Evolutionary conservation across 2,329 filamentous ascomycete species (phyloP), one percentile per base, ranked within the genome.

Genomic region (Verticillium albo-atrum): DNA sequence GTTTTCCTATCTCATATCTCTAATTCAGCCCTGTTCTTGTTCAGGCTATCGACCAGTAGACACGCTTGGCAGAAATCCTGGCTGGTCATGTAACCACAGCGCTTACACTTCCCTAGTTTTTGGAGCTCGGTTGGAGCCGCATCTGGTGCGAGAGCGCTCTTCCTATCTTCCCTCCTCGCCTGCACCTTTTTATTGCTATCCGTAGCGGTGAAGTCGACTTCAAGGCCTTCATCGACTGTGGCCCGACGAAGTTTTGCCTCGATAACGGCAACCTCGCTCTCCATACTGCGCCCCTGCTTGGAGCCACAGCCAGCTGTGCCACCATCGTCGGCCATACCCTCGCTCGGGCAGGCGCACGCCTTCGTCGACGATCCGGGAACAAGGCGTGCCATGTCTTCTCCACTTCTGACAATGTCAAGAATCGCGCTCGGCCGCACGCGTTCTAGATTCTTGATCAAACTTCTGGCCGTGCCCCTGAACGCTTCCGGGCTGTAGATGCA

Each of bases 401-500:
- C 95, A 70, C 93, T 97, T 60, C 90, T 84, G 28, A 99, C 94
- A 57, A 99, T 92, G 71, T 99, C 95, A 58, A 99, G 72, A 56
- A 99, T 98, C 3, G 94, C 93, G 68, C 93, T 97, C 1, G 95
- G 94, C 2, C 95, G 84, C 7, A 99, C 91, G 67, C 90, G 90
- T 75, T 99, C 95, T 32, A 99, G 79, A 66, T 94, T 96, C 77
- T 99, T 99, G 74, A 99, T 97, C 60, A 99, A 77, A 27, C 89
- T 91, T 64, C 95, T 85, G 2, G 95, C 95, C 65, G 91, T 97
- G 3, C 95, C 95, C 61, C 95, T 84, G 71, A 99, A 99, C 2
- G 95, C 95, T 75, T 99, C 95, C 0, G 95, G 95, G 58, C 92
- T 97, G 79, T 99, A 99, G 62, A 99, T 92, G 79, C 95, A 99